Conservation (phyloP, 1,284 basidiomycete species). For the Apiotrichum gracile region DNA sequence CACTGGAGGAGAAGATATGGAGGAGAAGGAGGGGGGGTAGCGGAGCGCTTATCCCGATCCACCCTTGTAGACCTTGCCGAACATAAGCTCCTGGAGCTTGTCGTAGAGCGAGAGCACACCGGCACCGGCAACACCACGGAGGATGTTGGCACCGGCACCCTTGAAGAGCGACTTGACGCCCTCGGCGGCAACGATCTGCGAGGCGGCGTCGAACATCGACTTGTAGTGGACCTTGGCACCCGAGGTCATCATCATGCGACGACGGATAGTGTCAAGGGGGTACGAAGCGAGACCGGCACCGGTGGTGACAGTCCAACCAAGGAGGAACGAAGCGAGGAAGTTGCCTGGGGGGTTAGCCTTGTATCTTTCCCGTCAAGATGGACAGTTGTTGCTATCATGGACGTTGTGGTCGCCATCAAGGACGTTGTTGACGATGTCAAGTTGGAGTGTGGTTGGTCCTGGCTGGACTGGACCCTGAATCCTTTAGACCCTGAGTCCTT, state of each 20-base stretch:
- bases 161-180: slow-evolving; percentile 59
- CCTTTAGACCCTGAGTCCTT: too few relatives aligned
- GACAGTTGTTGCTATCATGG: too few relatives aligned
- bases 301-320: slow-evolving; percentile 92
- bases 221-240: slow-evolving; percentile 55
- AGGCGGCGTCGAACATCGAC: slow-evolving; percentile 59
- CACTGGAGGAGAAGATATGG: too few relatives aligned
- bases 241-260: slow-evolving; percentile 95
- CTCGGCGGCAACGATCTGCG: slow-evolving; percentile 58
- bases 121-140: slow-evolving; percentile 64
- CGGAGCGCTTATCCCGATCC: slow-evolving; percentile 38
- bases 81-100: slow-evolving; percentile 57
- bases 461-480: too few relatives aligned
- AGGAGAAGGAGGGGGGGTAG: neutral
- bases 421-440: too few relatives aligned
- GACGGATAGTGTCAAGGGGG: slow-evolving; percentile 91
- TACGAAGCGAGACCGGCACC: slow-evolving; percentile 93
- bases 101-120: slow-evolving; percentile 66
- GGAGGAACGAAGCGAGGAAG: slow-evolving; percentile 83
- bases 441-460: too few relatives aligned
- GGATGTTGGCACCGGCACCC: slow-evolving; percentile 55
- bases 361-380: too few relatives aligned
- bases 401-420: too few relatives aligned
- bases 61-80: slow-evolving; percentile 79
- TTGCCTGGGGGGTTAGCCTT: too few relatives aligned